Base-by-base conservation (phyloP, 2,329 filamentous ascomycete species). In the Pseudovirgaria hyperparasitica region DNA sequence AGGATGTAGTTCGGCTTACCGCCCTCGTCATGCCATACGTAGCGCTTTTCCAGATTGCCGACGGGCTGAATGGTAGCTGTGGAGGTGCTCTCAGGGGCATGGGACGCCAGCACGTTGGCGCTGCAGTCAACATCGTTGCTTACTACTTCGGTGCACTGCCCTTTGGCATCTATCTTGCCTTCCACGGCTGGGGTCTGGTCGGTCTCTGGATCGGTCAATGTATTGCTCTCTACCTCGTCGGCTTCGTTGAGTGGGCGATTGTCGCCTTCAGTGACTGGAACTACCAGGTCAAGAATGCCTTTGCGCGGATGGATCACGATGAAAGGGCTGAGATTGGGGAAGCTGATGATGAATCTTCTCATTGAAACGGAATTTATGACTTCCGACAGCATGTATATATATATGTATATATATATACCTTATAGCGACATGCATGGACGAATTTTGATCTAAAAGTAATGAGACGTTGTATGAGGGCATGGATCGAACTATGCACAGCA, bases 31-130 rank as follows among this genome's bases (percentile, higher is more conserved):
- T 92, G 62, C 85, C 85, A 1, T 87, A 76, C 41, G 84, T 92
- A 1, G 85, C 84, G 1, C 60, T 92, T 3, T 92, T 92, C 54
- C 84, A 92, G 57, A 86, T 92, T 33, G 82, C 84, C 0, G 84
- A 92, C 47, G 85, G 84, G 0, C 57, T 92, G 18, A 90, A 90
- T 42, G 82, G 84, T 1, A 80, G 73, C 33, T 92, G 84, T 45
- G 84, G 85, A 2, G 84, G 85, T 2, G 72, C 74, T 12, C 56
- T 92, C 9, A 59, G 84, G 37, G 85, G 84, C 0, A 90, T 87
- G 81, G 85, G 84, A 3, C 61, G 80, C 29, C 84, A 92, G 52
- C 84, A 86, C 63, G 67, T 92, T 26, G 85, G 85, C 9, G 84
- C 82, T 2, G 58, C 73, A 2, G 82, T 92, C 28, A 92, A 92